Evolutionary conservation across 305 asterid species (phyloP).

Genomic region (Solanum hybrid): DNA sequence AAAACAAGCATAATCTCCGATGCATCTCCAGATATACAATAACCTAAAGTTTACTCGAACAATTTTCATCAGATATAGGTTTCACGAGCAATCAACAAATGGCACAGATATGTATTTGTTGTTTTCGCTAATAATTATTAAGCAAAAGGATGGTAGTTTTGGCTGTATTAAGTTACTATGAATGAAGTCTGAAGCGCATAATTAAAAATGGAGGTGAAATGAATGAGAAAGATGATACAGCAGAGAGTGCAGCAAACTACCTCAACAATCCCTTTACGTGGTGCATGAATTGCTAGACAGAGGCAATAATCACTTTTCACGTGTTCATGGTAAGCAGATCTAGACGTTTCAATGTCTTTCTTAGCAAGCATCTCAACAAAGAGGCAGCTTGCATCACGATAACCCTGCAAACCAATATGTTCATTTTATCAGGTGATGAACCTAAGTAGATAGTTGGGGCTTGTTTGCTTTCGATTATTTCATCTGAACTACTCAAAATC

Average conservation of each 20-base stretch:
- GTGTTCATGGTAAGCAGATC: constrained; percentile 26
- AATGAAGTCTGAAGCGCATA: background rate
- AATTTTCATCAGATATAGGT: background rate
- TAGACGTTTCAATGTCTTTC: constrained; percentile 36
- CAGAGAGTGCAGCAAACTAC: constrained; percentile 24
- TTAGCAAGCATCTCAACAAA: constrained; percentile 85
- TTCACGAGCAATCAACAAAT: background rate
- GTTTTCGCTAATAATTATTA: background rate
- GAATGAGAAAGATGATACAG: background rate
- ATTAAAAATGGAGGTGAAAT: background rate
- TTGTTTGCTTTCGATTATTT: background rate
- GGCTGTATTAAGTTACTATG: background rate
- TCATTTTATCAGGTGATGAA: background rate
- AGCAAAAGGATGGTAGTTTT: background rate
- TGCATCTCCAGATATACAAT: background rate
- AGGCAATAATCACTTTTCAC: constrained; percentile 78
- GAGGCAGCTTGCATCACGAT: constrained; percentile 94
- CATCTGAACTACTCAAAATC: background rate
- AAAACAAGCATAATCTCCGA: background rate
- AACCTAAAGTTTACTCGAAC: background rate
- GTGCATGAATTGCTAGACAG: constrained; percentile 95
- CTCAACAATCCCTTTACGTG: constrained; percentile 93
- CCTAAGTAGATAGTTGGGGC: background rate
- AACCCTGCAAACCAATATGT: constrained; percentile 49
- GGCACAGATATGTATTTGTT: background rate